Base-by-base conservation (phyloP, 805 yeast genomes). In the Kluyveromyces nonfermentans region DNA sequence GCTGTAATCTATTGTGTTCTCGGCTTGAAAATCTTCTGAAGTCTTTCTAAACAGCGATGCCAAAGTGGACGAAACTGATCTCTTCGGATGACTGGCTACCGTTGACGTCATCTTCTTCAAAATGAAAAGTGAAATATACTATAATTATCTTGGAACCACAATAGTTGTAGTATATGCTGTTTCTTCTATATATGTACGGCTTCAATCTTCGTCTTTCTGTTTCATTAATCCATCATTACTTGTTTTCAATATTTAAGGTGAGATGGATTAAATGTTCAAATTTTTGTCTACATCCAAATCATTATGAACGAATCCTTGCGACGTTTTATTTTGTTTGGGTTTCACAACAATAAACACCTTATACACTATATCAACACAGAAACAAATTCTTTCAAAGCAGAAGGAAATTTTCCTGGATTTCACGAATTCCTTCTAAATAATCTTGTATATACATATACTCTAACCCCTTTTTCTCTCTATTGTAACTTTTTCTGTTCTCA, bases 1-100 rank as follows among this genome's bases (percentile, higher is more conserved):
- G 30, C 30, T 25, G 7, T 10, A 10, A 19, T 38, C 34, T 7
- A 10, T 19, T 20, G 18, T 9, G 3, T 33, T n/a, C 15, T 15
- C 31, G 16, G 10, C 21, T n/a, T 20, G n/a, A 6, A 6, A 16
- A 17, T 21, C 30, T 35, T 41, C 33, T 15, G 20, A 40, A n/a
- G 30, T 17, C 35, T 50, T 53, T 37, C 46, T 50, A 43, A 60
- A 56, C 34, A 57, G 52, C 14, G 46, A 46, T 40, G 50, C 44
- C 6, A 60, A 43, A 2, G 60, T 49, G 3, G 64, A 54, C 8
- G 64, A 60, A 14, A 60, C 48, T 14, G 62, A 56, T 37, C 63
- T 53, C 47, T 52, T 58, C 33, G 37, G 37, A 18, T 37, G 35
- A 7, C 37, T 32, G 17, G 22, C 40, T 15, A 20, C 32, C 19